Percentiles rank a stretch among this genome's conserved stretches.
Evolutionary conservation across 495 filamentous ascomycete species (phyloP).

Genomic region (Saxophila tyrrhenica): DNA sequence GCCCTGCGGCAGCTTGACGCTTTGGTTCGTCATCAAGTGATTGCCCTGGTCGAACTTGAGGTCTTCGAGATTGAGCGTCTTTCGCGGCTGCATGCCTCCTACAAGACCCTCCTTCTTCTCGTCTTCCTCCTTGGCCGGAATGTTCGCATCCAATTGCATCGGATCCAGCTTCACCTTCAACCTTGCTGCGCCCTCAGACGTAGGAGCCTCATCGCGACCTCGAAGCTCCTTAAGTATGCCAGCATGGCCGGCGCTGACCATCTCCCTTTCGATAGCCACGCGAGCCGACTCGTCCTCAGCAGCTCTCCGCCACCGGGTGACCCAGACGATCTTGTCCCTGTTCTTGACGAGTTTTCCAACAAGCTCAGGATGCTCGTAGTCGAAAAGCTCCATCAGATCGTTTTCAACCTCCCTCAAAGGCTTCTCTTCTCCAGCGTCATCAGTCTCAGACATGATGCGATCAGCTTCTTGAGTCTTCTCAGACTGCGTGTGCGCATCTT

Average conservation of each 20-base stretch:
- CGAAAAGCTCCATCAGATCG: slow-evolving; percentile 94
- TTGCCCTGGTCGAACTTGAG: slow-evolving; percentile 96
- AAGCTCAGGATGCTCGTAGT: slow-evolving; percentile 90
- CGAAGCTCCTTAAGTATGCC: slow-evolving; percentile 77
- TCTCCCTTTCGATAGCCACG: slow-evolving; percentile 70
- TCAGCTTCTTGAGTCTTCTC: slow-evolving; percentile 75
- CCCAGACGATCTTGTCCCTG: slow-evolving; percentile 85
- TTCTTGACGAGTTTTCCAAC: slow-evolving; percentile 90
- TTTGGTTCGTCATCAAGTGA: slow-evolving; percentile 96
- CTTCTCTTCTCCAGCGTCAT: slow-evolving; percentile 69
- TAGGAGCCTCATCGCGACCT: slow-evolving; percentile 29
- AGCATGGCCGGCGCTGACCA: slow-evolving; percentile 76
- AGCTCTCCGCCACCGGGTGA: slow-evolving; percentile 74
- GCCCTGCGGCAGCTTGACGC: slow-evolving; percentile 87
- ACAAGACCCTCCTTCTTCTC: slow-evolving; percentile 53
- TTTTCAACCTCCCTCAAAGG: slow-evolving; percentile 90
- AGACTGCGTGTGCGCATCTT: slow-evolving; percentile 81
- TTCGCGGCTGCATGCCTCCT: slow-evolving; percentile 77
- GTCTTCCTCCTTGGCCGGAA: slow-evolving; percentile 40
- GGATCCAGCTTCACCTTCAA: slow-evolving; percentile 76
- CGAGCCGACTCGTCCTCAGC: slow-evolving; percentile 70
- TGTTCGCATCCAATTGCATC: slow-evolving; percentile 84
- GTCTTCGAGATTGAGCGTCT: slow-evolving; percentile 86
- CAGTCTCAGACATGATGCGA: slow-evolving; percentile 61
- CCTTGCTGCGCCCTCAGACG: slow-evolving; percentile 36